phyloP scores from a whole-genome alignment of 495 filamentous ascomycete genomes.

The Letharia columbiana region DNA sequence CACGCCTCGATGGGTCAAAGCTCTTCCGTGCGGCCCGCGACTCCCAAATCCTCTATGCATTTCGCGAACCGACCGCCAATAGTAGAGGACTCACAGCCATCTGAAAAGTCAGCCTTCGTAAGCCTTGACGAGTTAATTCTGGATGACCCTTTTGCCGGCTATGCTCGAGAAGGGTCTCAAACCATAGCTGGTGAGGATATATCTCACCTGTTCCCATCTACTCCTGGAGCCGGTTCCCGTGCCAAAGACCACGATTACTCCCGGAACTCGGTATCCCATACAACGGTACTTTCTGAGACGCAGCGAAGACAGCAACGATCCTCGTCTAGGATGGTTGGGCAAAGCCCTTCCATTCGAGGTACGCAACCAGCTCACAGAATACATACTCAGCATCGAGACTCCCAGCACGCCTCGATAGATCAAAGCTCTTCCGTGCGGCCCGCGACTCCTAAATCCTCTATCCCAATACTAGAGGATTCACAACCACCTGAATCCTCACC shows the following conservation, averaged over 20 bases:
- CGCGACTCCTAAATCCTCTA: too few relatives aligned
- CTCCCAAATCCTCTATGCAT: neutral
- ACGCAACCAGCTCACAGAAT: too few relatives aligned
- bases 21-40: neutral
- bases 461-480: too few relatives aligned
- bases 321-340: too few relatives aligned
- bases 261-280: neutral
- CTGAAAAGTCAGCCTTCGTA: neutral
- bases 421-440: too few relatives aligned
- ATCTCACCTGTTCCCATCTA: slow-evolving; percentile 4
- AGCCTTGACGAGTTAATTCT: neutral
- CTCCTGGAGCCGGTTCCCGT: neutral
- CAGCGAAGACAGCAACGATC: neutral
- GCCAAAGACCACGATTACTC: neutral
- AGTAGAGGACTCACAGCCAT: neutral
- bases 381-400: too few relatives aligned
- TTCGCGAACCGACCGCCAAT: neutral
- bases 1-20: neutral
- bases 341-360: too few relatives aligned
- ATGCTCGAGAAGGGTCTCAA: slow-evolving; percentile 8
- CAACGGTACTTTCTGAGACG: neutral
- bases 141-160: neutral
- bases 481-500: too few relatives aligned
- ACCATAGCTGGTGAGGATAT: neutral
- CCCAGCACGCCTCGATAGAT: too few relatives aligned